These are phyloP conservation scores for Suillus luteus DNA, from an alignment of 768 basidiomycete genomes.

Conservation along the genomic window DNA sequence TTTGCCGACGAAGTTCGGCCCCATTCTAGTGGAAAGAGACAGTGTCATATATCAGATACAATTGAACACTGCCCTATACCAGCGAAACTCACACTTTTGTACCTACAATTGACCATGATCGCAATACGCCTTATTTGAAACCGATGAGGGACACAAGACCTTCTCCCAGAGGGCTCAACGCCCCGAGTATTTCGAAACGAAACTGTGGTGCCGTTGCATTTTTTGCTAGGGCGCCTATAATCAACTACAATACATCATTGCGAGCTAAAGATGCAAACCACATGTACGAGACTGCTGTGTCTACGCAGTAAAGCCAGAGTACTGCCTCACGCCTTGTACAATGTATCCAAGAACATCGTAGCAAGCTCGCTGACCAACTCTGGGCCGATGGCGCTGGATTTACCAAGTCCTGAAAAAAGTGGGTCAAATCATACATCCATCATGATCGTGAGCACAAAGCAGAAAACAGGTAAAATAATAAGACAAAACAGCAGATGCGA, in stretches of 20 bases:
- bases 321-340: slow-evolving; percentile 71
- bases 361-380: slow-evolving; percentile 78
- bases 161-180: not conserved
- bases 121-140: not conserved
- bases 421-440: not conserved
- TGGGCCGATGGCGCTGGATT: slow-evolving; percentile 80
- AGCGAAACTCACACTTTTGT: not conserved
- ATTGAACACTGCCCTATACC: not conserved
- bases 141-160: not conserved
- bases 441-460: not conserved
- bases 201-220: not conserved
- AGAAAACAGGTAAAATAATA: not conserved
- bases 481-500: not conserved
- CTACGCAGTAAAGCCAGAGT: not conserved
- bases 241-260: not conserved
- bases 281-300: not conserved
- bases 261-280: slow-evolving; percentile 2
- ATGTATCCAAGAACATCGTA: slow-evolving; percentile 75
- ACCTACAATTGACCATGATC: not conserved
- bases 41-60: not conserved
- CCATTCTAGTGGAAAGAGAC: not conserved
- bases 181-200: not conserved
- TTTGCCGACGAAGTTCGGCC: no score
- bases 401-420: slow-evolving; percentile 62
- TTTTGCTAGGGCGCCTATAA: not conserved